Evolutionary conservation across 1,139 yeast genomes (phyloP).

Genomic region (Taiozyma onychis): DNA sequence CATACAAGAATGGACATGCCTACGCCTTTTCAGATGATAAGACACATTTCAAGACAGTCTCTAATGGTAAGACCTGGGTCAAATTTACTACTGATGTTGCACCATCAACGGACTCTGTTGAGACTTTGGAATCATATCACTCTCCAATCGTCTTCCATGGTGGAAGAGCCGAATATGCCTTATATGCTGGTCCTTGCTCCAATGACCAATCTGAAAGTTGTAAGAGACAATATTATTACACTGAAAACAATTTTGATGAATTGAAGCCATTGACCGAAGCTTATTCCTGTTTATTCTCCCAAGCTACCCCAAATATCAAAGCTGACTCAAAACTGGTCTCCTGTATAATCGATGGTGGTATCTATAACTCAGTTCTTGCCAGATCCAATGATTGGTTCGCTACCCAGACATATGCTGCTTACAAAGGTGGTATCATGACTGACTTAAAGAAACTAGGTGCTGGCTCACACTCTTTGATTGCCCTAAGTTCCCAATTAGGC

Average conservation of each 20-base stretch:
- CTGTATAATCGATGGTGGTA: slow-evolving; percentile 41
- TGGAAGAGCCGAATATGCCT: slow-evolving; percentile 32
- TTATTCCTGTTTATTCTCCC: slow-evolving; percentile 47
- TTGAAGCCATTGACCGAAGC: slow-evolving; percentile 31
- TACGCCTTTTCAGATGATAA: slow-evolving; percentile 39
- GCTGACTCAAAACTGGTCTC: slow-evolving; percentile 35
- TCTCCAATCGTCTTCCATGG: slow-evolving; percentile 35
- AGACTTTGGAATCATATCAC: slow-evolving; percentile 12
- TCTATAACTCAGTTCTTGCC: slow-evolving; percentile 32
- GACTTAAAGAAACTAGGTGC: slow-evolving; percentile 43
- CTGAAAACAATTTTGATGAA: slow-evolving; percentile 47
- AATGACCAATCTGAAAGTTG: slow-evolving; percentile 28
- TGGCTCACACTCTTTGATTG: slow-evolving; percentile 47
- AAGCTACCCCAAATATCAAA: slow-evolving; percentile 35
- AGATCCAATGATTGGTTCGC: slow-evolving; percentile 49
- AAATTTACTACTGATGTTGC: slow-evolving; percentile 30
- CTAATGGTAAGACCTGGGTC: slow-evolving; percentile 54
- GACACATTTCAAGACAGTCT: slow-evolving; percentile 45
- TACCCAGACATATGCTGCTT: slow-evolving; percentile 27
- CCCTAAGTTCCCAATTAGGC: slow-evolving; percentile 38
- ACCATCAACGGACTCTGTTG: slow-evolving; percentile 22
- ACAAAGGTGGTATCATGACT: slow-evolving; percentile 26
- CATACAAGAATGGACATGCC: slow-evolving; percentile 41
- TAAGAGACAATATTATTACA: slow-evolving; percentile 35
- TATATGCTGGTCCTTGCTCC: slow-evolving; percentile 37